Evolutionary conservation across 495 filamentous ascomycete species (phyloP).

Genomic region (Xanthoparmelia taractica): DNA sequence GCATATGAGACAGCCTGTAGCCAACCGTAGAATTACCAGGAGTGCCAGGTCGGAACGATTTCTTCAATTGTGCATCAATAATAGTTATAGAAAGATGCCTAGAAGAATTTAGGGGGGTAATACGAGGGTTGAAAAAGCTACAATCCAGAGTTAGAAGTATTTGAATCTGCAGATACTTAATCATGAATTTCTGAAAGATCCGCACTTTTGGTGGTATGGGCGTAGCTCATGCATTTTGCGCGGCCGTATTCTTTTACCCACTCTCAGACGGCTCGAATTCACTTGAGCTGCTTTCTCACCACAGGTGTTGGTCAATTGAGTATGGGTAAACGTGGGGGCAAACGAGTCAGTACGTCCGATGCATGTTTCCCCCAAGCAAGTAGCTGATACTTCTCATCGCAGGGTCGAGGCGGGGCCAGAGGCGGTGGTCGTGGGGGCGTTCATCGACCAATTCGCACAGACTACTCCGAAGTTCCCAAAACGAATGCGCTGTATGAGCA

Average conservation of each 20-base stretch:
- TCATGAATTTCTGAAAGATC: too few species aligned
- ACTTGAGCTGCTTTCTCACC: not conserved
- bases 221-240: too few species aligned
- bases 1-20: not conserved
- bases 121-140: too few species aligned
- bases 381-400: not conserved
- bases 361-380: not conserved
- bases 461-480: constrained; percentile 55
- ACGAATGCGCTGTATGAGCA: constrained; percentile 69
- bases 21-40: not conserved
- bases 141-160: too few species aligned
- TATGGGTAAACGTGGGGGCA: constrained; percentile 35
- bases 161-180: too few species aligned
- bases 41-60: too few species aligned
- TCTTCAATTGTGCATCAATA: too few species aligned
- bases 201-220: too few species aligned
- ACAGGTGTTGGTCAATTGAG: too few species aligned
- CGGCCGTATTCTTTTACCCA: too few species aligned
- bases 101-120: too few species aligned
- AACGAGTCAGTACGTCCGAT: constrained; percentile 29
- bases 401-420: constrained; percentile 26
- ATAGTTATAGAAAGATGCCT: too few species aligned
- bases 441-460: constrained; percentile 31
- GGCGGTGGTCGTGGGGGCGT: constrained; percentile 28
- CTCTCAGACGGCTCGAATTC: constrained; percentile 7